These are phyloP conservation scores for Nymphaea colorata DNA, from an alignment of 164 flowering plant genomes.

Conservation along the genomic window DNA sequence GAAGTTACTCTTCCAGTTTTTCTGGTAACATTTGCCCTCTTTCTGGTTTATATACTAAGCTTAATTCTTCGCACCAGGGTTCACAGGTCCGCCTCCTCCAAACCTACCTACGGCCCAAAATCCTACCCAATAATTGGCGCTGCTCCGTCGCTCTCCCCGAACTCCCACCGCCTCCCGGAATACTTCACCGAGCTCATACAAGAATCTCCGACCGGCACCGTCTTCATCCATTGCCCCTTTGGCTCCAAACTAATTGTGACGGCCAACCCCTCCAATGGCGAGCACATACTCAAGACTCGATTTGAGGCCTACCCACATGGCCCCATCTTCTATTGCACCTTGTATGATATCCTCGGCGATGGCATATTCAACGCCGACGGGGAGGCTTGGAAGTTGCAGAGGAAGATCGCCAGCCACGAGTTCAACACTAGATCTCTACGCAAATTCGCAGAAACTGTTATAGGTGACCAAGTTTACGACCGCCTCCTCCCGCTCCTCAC, in stretches of 20 bases:
- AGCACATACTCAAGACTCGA: not conserved
- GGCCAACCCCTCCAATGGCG: not conserved
- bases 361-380: not conserved
- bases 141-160: not conserved
- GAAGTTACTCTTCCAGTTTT: not conserved
- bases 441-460: not conserved
- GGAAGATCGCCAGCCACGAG: not conserved
- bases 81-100: not conserved
- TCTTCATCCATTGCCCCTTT: not conserved
- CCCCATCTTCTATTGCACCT: not conserved
- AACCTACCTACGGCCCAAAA: not conserved
- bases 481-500: not conserved
- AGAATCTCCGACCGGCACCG: not conserved
- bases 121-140: slow-evolving; percentile 1
- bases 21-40: not conserved
- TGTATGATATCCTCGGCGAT: not conserved
- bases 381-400: not conserved
- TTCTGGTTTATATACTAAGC: not conserved
- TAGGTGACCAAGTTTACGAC: not conserved
- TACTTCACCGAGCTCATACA: not conserved
- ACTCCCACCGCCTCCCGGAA: not conserved
- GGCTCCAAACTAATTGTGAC: not conserved
- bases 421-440: not conserved
- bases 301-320: not conserved
- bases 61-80: not conserved